These are phyloP conservation scores for Plectosphaerella cucumerina DNA, from an alignment of 2,329 filamentous ascomycete genomes.

Conservation along the genomic window DNA sequence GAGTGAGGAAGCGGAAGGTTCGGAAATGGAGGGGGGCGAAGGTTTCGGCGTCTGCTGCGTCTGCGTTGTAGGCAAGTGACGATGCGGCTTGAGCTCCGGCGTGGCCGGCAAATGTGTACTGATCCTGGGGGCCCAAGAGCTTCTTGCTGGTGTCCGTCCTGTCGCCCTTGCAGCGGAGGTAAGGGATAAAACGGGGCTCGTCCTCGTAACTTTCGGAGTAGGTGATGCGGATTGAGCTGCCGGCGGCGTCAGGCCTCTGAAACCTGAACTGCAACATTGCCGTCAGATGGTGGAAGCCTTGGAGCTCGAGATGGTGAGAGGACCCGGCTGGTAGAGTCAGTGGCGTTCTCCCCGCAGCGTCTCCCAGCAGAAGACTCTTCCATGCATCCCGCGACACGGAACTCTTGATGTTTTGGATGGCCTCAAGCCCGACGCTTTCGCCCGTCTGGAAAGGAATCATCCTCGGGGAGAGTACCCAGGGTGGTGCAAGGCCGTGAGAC, in stretches of 20 bases:
- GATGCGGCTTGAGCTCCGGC: neutral
- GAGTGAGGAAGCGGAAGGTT: constrained; percentile 7
- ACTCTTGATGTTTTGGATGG: neutral
- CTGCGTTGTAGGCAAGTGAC: neutral
- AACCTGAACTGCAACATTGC: neutral
- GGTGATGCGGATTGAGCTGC: neutral
- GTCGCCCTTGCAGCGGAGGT: constrained; percentile 1
- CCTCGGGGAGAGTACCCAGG: neutral
- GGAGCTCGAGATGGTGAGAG: constrained; percentile 1
- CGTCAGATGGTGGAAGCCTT: neutral
- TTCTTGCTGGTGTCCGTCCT: neutral
- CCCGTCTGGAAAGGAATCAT: neutral
- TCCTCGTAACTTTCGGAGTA: constrained; percentile 7
- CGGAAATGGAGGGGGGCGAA: constrained; percentile 16
- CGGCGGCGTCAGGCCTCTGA: neutral
- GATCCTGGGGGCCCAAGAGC: constrained; percentile 3
- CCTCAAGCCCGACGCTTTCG: neutral
- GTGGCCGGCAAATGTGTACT: neutral
- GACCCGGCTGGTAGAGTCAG: neutral
- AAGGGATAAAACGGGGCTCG: neutral
- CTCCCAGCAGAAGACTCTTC: neutral
- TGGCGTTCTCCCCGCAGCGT: neutral
- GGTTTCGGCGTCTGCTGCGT: neutral
- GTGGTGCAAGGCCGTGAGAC: neutral
- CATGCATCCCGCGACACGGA: neutral